Conservation (phyloP, 2,329 filamentous ascomycete genomes). For the Aspergillus sp. region DNA sequence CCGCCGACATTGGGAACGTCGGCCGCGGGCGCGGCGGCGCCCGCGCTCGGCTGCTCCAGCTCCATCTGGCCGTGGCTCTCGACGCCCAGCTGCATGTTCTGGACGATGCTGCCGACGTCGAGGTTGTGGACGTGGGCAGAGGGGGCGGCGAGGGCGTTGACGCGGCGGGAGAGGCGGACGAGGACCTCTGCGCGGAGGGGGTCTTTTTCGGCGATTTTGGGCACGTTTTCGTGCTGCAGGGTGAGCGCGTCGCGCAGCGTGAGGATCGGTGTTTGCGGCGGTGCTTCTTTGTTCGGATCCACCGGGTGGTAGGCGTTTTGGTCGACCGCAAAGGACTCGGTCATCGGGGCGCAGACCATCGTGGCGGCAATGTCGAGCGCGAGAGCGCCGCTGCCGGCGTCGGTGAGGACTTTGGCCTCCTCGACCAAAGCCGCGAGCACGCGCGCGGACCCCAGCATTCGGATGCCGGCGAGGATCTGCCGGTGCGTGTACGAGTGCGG, state of each 20-base stretch:
- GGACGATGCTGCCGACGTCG: slow-evolving; percentile 35
- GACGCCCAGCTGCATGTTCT: slow-evolving; percentile 33
- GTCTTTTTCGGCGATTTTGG: slow-evolving; percentile 35
- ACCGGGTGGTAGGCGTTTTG: slow-evolving; percentile 27
- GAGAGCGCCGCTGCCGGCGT: slow-evolving; percentile 31
- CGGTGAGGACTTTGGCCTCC: slow-evolving; percentile 34
- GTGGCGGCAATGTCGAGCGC: slow-evolving; percentile 37
- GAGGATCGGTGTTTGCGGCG: slow-evolving; percentile 26
- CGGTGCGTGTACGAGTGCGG: slow-evolving; percentile 48
- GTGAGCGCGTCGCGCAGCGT: slow-evolving; percentile 34
- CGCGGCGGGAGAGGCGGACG: slow-evolving; percentile 37
- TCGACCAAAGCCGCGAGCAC: slow-evolving; percentile 32
- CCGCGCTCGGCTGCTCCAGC: slow-evolving; percentile 15
- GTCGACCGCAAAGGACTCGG: slow-evolving; percentile 31
- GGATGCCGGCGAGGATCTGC: slow-evolving; percentile 38
- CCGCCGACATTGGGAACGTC: slow-evolving; percentile 8
- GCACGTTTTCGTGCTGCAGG: slow-evolving; percentile 29
- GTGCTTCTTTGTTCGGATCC: slow-evolving; percentile 22
- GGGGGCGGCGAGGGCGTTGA: slow-evolving; percentile 31
- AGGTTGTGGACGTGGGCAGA: slow-evolving; percentile 32
- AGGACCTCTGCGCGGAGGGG: slow-evolving; percentile 35
- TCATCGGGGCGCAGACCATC: slow-evolving; percentile 33
- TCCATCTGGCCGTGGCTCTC: slow-evolving; percentile 24
- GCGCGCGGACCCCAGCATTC: slow-evolving; percentile 31
- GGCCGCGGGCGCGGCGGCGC: slow-evolving; percentile 4